Base-by-base conservation (phyloP, 768 basidiomycete species). In the Lentinula lateritia region DNA sequence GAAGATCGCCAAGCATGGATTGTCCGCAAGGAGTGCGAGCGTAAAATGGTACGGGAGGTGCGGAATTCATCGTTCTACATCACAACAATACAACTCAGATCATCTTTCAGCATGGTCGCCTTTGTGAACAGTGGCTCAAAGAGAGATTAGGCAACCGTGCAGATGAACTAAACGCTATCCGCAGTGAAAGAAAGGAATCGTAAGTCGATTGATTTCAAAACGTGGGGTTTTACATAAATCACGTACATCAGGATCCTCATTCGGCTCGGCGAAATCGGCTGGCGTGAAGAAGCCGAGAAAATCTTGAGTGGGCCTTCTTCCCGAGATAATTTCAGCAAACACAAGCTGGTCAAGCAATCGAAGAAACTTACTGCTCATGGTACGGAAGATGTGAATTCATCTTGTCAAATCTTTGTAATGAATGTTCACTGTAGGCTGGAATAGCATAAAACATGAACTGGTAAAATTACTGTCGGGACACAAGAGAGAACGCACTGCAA, bases 301-400 rank as follows among this genome's bases (percentile, higher is more conserved):
- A 50, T 59, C 7, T 41, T 52, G 48, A 39, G 23, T 8, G 20
- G 12, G 18, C n/a, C 35, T 16, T 35, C 15, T 16, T n/a, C 10
- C 16, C 7, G 3, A 16, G 39, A 60, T 41, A 8, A 8, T 2
- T 60, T 60, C 50, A 36, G 32, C 36, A 6, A 42, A 15, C 59
- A 60, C 39, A 60, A 52, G 39, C 18, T n/a, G 2, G 59, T 60
- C 3, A 60, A 60, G 34, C 59, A 60, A 38, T 9, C 50, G 1
- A 60, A 42, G 38, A 52, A 60, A n/a, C 59, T 60, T 7, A 60
- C 59, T 10, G 59, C 39, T 15, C 12, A 50, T 34, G 50, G 59
- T 60, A 60, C 38, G 55, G 10, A 16, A 18, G n/a, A 48, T 6
- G 3, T 9, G 41, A 41, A 13, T 16, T 28, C 35, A 9, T 36